Percentiles rank a stretch among this genome's conserved stretches.
Evolutionary conservation across 176 grass and related monocot genomes (phyloP).

Genomic region (Oropetium thomaeum): DNA sequence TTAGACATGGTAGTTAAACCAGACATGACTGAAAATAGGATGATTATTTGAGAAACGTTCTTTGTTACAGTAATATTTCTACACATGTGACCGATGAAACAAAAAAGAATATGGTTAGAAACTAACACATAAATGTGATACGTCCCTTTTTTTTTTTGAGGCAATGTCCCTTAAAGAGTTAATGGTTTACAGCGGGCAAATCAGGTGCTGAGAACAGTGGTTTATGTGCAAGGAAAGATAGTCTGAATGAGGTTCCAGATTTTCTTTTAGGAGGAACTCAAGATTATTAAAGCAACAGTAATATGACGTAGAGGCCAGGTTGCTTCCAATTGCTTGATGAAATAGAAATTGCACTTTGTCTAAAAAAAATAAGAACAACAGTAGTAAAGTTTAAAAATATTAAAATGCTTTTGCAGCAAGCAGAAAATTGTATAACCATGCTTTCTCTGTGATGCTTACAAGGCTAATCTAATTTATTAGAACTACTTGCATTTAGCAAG

Average conservation of each 20-base stretch:
- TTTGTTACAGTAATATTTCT: neutral
- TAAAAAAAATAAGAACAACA: no score
- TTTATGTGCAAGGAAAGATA: neutral
- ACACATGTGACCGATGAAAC: neutral
- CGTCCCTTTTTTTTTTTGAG: no score
- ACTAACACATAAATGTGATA: neutral
- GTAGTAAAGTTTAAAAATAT: no score
- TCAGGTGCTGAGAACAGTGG: neutral
- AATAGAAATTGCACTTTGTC: no score
- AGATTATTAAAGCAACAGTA: neutral
- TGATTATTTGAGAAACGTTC: neutral
- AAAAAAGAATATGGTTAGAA: constrained; percentile 2
- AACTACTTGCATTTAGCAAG: neutral
- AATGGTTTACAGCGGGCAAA: neutral
- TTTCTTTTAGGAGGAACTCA: neutral
- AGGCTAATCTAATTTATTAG: neutral
- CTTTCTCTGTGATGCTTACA: neutral
- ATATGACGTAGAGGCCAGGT: no score
- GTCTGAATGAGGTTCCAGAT: neutral
- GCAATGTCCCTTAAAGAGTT: no score
- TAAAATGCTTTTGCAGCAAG: no score
- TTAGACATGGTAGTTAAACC: neutral
- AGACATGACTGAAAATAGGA: neutral
- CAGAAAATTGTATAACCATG: no score
- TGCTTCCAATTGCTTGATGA: no score